These are phyloP conservation scores for Firmiana major DNA, from an alignment of 345 rosid genomes.

Conservation along the genomic window DNA sequence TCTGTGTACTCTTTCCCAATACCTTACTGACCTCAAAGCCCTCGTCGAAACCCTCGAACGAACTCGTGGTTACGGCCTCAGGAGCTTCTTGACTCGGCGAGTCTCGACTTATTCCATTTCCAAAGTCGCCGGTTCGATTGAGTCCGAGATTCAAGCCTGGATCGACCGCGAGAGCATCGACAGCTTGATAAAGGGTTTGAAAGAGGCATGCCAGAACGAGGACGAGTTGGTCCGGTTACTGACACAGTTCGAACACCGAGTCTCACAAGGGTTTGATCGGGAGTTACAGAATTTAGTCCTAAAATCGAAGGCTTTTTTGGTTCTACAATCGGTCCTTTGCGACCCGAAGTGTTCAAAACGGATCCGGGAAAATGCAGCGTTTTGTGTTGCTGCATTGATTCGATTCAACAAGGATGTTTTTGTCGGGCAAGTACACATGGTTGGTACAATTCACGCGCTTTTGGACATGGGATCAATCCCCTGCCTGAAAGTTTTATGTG, in stretches of 20 bases:
- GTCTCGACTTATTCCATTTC: constrained; percentile 52
- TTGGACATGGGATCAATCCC: constrained; percentile 29
- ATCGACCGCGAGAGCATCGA: constrained; percentile 62
- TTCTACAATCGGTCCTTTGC: constrained; percentile 34
- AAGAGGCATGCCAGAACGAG: constrained; percentile 27
- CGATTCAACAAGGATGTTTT: constrained; percentile 67
- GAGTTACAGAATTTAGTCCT: constrained; percentile 55
- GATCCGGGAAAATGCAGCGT: constrained; percentile 44
- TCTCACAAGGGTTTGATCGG: constrained; percentile 44
- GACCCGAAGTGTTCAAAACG: constrained; percentile 27
- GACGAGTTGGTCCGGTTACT: constrained; percentile 37
- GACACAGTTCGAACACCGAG: constrained; percentile 42
- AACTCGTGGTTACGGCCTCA: constrained; percentile 32
- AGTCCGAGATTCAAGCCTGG: constrained; percentile 65
- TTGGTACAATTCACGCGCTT: constrained; percentile 39
- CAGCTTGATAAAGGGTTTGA: constrained; percentile 28
- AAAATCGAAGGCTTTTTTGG: constrained; percentile 36
- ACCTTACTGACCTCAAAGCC: constrained; percentile 45
- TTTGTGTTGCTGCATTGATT: constrained; percentile 38
- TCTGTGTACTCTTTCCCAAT: constrained; percentile 44
- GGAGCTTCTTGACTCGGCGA: constrained; percentile 47
- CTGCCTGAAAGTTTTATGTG: constrained; percentile 36
- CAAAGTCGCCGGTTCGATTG: constrained; percentile 61
- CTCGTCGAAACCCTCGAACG: constrained; percentile 34
- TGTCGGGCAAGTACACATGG: constrained; percentile 54